phyloP scores from a whole-genome alignment of 345 rosid genomes.

The Gossypium australe region DNA sequence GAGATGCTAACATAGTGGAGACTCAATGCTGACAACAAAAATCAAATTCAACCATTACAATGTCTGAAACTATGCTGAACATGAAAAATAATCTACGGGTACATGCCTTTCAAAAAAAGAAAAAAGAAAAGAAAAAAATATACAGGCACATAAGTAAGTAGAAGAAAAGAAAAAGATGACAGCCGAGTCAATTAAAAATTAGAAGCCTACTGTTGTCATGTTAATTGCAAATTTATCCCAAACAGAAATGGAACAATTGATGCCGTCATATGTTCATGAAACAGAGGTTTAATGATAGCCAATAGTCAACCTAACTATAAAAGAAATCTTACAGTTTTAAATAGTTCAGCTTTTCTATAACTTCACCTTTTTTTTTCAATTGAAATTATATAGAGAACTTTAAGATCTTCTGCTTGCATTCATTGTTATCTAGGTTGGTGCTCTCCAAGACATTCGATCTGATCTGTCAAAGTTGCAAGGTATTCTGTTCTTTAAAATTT shows the following conservation, averaged over 20 bases:
- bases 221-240: background rate
- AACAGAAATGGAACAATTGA: background rate
- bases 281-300: slow-evolving; percentile 1
- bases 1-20: background rate
- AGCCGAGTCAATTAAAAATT: background rate
- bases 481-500: slow-evolving; percentile 68
- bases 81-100: background rate
- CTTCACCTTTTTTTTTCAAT: background rate
- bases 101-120: too few species aligned
- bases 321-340: background rate
- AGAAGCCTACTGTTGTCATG: background rate
- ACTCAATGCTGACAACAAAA: background rate
- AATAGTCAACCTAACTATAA: background rate
- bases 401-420: slow-evolving; percentile 17
- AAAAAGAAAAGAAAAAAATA: background rate
- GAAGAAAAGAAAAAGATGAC: background rate
- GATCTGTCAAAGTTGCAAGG: slow-evolving; percentile 89
- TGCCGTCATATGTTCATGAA: background rate
- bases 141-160: background rate
- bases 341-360: background rate
- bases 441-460: slow-evolving; percentile 97
- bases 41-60: background rate
- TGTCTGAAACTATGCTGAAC: background rate
- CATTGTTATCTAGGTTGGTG: slow-evolving; percentile 65
- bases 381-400: background rate